A percentile compares a stretch with the other conserved stretches of the same genome.
These are phyloP conservation scores for Orobanche coerulescens DNA, from an alignment of 257 asterid species.

Conservation along the genomic window DNA sequence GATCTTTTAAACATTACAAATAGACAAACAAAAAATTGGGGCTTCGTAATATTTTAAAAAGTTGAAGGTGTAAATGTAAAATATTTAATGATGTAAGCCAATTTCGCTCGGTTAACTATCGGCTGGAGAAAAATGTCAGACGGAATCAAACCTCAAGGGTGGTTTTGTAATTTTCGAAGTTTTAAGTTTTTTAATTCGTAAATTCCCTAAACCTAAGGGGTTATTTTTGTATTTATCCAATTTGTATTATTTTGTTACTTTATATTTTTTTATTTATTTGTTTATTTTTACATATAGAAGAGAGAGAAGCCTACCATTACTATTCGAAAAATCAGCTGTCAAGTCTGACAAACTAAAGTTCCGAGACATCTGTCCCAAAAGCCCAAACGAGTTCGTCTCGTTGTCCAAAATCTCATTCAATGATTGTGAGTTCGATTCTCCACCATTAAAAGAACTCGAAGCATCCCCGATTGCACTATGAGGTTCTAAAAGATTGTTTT, in stretches of 20 bases:
- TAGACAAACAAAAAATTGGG: too few relatives aligned
- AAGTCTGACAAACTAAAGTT: conserved; percentile 64
- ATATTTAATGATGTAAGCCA: too few relatives aligned
- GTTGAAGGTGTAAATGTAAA: too few relatives aligned
- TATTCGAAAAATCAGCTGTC: conserved; percentile 55
- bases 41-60: too few relatives aligned
- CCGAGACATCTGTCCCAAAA: conserved; percentile 64
- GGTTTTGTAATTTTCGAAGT: too few relatives aligned
- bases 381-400: conserved; percentile 42
- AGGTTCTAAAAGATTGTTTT: conserved; percentile 38
- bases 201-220: too few relatives aligned
- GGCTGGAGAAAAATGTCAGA: too few relatives aligned
- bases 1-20: too few relatives aligned
- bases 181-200: too few relatives aligned
- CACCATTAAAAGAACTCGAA: conserved; percentile 43
- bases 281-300: neutral
- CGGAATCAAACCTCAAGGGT: too few relatives aligned
- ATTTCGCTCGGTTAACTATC: too few relatives aligned
- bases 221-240: neutral
- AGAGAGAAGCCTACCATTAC: conserved; percentile 37
- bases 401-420: conserved; percentile 39
- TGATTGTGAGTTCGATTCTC: conserved; percentile 39
- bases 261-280: too few relatives aligned
- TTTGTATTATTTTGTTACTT: neutral
- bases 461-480: conserved; percentile 38